Evolutionary conservation across 495 filamentous ascomycete species (phyloP).

Genomic region (Platismatia glauca): DNA sequence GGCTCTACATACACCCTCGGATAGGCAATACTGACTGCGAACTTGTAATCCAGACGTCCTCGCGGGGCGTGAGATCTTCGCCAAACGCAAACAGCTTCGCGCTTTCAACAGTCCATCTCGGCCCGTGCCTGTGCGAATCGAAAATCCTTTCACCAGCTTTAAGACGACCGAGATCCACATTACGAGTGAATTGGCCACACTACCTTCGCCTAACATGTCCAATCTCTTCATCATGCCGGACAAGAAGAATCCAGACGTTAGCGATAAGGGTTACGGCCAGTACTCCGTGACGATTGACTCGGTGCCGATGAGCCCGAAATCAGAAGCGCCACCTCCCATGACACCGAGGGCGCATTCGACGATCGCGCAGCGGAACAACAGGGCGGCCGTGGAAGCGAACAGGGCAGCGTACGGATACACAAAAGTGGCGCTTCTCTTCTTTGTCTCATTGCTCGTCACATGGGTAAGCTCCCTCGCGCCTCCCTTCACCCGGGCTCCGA

Average conservation of each 20-base stretch:
- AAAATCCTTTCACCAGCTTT: slow-evolving; percentile 16
- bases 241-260: neutral
- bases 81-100: slow-evolving; percentile 38
- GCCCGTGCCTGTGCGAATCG: neutral
- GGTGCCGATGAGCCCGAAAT: slow-evolving; percentile 1
- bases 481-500: neutral
- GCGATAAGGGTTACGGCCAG: slow-evolving; percentile 5
- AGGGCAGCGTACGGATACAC: slow-evolving; percentile 62
- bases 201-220: neutral
- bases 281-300: slow-evolving; percentile 20
- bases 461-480: slow-evolving; percentile 45
- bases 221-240: neutral
- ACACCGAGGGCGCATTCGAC: neutral
- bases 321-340: neutral
- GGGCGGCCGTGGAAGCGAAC: slow-evolving; percentile 24
- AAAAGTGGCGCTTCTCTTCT: slow-evolving; percentile 78
- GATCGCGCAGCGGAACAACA: neutral
- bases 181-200: slow-evolving; percentile 14
- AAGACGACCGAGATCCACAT: slow-evolving; percentile 20
- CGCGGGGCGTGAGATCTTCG: slow-evolving; percentile 63
- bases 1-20: too few relatives aligned
- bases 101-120: slow-evolving; percentile 23
- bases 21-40: too few relatives aligned
- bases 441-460: slow-evolving; percentile 68
- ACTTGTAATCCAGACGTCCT: too few relatives aligned